Base-by-base conservation (phyloP, 305 asterid species). In the Fraxinus sp. region DNA sequence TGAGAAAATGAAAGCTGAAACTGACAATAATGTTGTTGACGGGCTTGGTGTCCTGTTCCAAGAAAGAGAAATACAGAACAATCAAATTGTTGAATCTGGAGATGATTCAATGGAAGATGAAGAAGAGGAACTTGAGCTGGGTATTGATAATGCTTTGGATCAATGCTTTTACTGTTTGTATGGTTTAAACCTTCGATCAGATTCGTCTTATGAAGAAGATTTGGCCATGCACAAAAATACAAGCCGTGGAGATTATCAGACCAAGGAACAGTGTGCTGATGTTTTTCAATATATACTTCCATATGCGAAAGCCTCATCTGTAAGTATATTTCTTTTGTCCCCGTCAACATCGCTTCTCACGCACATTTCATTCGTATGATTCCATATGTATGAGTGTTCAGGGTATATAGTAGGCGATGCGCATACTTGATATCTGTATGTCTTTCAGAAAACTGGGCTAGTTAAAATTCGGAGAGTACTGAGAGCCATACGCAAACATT, bases 211-310 rank as follows among this genome's bases (percentile, higher is more conserved):
- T 79, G 97, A 97, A 83, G 98, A 94, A 85, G 99, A 97, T 85
- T 81, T 94, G 83, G 94, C 91, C 85, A 86, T 86, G 80, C 99
- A 97, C 90, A 94, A 92, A 89, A 92, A 94, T 85, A 97, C 98
- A 52, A 92, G 98, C 90, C 97, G 93, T 64, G 98, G 98, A 83
- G 98, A 97, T 85, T 97, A 97, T 87, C 98, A 97, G 90, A 97
- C 98, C 26, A 97, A 97, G 91, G 98, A 97, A 88, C 99, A 97
- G 83, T 97, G 99, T 87, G 98, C 98, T 84, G 98, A 94, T 84
- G 99, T 97, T 86, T 94, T 97, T 83, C 98, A 89, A 83, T 93
- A 97, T 86, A 88, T 97, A 83, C 97, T 97, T 87, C 96, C 99
- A 24, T 97, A 94, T 89, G 98, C 98, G 13, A 93, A 92, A 91